Evolutionary conservation across 495 filamentous ascomycete species (phyloP).

Genomic region (Xylaria grammica): DNA sequence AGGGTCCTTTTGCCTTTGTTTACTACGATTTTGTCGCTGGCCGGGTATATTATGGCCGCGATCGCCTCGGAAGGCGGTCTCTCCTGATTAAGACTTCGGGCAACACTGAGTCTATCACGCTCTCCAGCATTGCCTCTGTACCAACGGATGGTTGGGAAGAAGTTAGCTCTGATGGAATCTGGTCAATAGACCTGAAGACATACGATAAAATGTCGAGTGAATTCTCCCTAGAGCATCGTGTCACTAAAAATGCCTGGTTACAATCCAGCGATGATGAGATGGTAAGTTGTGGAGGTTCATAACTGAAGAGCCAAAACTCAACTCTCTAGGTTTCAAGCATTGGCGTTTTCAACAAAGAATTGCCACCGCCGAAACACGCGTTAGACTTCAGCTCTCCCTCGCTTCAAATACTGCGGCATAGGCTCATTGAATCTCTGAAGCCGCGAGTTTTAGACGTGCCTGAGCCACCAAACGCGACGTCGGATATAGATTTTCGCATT

Average conservation of each 20-base stretch:
- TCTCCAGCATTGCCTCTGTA: slow-evolving; percentile 78
- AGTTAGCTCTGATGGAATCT: slow-evolving; percentile 81
- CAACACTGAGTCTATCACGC: slow-evolving; percentile 54
- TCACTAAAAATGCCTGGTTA: slow-evolving; percentile 28
- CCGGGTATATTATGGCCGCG: slow-evolving; percentile 77
- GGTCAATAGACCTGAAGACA: slow-evolving; percentile 60
- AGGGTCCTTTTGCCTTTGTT: slow-evolving; percentile 90
- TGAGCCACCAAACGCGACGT: slow-evolving; percentile 45
- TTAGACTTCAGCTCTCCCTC: slow-evolving; percentile 57
- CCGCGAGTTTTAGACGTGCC: slow-evolving; percentile 73
- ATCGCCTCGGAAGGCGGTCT: slow-evolving; percentile 85
- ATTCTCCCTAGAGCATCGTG: slow-evolving; percentile 28
- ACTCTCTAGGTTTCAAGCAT: slow-evolving; percentile 62
- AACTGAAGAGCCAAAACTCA: slow-evolving; percentile 41
- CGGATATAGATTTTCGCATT: slow-evolving; percentile 55
- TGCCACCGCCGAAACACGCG: slow-evolving; percentile 41
- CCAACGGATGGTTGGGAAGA: slow-evolving; percentile 68
- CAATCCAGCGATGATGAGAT: slow-evolving; percentile 27
- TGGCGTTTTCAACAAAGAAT: slow-evolving; percentile 63
- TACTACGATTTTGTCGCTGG: slow-evolving; percentile 71
- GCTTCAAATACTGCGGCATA: slow-evolving; percentile 60
- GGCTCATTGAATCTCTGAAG: slow-evolving; percentile 67
- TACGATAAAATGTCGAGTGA: slow-evolving; percentile 43
- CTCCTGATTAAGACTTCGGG: slow-evolving; percentile 62
- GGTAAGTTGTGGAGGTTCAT: slow-evolving; percentile 33